Base-by-base conservation (phyloP, 2,329 filamentous ascomycete species). In the Westerdykella sp. region DNA sequence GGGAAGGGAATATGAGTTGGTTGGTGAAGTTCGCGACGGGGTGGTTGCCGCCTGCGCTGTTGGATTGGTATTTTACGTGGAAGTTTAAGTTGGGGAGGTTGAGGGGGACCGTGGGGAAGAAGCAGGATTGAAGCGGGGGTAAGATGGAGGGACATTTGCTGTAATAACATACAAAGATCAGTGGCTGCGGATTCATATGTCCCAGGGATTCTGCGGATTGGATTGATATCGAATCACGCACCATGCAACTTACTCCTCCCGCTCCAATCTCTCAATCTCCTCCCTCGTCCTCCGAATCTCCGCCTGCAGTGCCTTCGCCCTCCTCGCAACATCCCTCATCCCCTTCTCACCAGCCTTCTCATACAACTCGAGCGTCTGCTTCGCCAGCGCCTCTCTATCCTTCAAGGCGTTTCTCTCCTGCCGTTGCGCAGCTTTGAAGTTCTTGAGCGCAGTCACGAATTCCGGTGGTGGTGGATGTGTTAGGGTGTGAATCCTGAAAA, bases 11-110 rank as follows among this genome's bases (percentile, higher is more conserved):
- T 45, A 71, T 69, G 59, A 63, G 63, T 35, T 72, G 68, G 66
- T 43, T 72, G 28, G 70, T 74, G 3, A 78, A 68, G 70, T 77
- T 68, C 64, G 53, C 70, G 13, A 66, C 55, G 50, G 70, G 63
- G 2, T 79, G 71, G 34, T 69, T 77, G 57, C 73, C 76, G 1
- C 54, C 54, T 12, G 60, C 56, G 35, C 51, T 69, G 2, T 52
- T 74, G 45, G 73, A 74, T 37, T 59, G 56, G 40, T 55, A 66
- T n/a, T 71, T 80, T 52, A 68, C 66, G 16, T 63, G 65, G n/a
- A 75, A 73, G 62, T 79, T 79, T 60, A 69, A 72, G 48, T 54
- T 79, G 43, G 66, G 69, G 58, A 74, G 70, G 48, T 54, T 78
- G 45, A 68, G 49, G 44, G 62, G 59, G 37, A 66, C 65, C 39